A percentile compares a stretch with the other conserved stretches of the same genome.
These are phyloP conservation scores for Acanthamoeba triangularis DNA, from an alignment of 208 protist genomes.

Conservation along the genomic window DNA sequence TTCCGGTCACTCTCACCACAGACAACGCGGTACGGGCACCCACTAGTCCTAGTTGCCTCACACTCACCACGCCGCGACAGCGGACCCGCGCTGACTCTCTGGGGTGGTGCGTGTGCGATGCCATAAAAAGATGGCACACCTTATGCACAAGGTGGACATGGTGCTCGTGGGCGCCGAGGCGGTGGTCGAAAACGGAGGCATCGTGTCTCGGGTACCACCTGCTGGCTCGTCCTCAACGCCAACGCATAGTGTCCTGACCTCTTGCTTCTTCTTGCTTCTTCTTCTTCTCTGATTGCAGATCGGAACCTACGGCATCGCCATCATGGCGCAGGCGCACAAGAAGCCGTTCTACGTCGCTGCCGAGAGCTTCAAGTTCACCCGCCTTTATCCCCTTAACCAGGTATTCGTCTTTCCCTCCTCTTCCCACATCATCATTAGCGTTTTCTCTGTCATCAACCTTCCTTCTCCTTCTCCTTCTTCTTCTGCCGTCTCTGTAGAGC, in stretches of 20 bases:
- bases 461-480: not conserved
- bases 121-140: slow-evolving; percentile 12
- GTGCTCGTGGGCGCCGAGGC: slow-evolving; percentile 98
- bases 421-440: not conserved
- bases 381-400: slow-evolving; percentile 98
- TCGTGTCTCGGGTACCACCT: slow-evolving; percentile 94
- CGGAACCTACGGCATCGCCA: slow-evolving; percentile 98
- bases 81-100: no score
- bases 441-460: not conserved
- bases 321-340: slow-evolving; percentile 96
- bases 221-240: not conserved
- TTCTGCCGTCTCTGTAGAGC: not conserved
- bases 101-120: not conserved
- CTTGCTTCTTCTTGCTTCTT: no score
- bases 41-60: not conserved
- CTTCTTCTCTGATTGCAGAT: slow-evolving; percentile 78
- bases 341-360: slow-evolving; percentile 99
- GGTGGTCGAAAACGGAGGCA: slow-evolving; percentile 99
- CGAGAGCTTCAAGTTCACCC: slow-evolving; percentile 99
- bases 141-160: slow-evolving; percentile 95
- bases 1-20: slow-evolving; percentile 91
- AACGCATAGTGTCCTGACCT: not conserved
- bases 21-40: slow-evolving; percentile 89
- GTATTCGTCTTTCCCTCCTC: not conserved
- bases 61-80: not conserved